Evolutionary conservation across 2,329 filamentous ascomycete genomes (phyloP), one percentile per base, ranked within the genome.

Genomic region (Teratosphaeria destructans): DNA sequence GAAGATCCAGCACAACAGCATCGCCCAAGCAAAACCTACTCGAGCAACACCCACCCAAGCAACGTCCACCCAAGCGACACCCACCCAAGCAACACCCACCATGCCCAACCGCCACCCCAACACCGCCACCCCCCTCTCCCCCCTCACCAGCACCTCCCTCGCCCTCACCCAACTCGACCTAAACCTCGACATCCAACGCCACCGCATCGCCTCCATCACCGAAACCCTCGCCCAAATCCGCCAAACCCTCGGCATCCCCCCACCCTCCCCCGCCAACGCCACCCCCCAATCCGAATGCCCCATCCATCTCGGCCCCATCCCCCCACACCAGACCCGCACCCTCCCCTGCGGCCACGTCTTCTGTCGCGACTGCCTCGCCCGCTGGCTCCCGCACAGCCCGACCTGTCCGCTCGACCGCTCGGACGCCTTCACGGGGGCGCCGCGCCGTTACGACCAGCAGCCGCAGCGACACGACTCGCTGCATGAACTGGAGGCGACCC

Each of bases 261-360:
- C n/a, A 52, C 47, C 11, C 5, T 23, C 43, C 19, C 8, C n/a
- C 23, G 1, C 23, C 23, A 2, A 23, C 23, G 23, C 23, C 23
- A 23, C 23, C 23, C 23, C 23, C 16, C 43, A 19, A 47, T n/a
- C 23, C 5, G 43, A 49, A 23, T 60, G 58, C 26, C 26, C 47
- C 5, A 60, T 60, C 43, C 43, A 60, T 26, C 55, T 60, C 10
- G 58, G 43, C 26, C 27, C 27, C n/a, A 54, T 60, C 16, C 34
- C 32, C 10, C n/a, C 54, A 5, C 12, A 39, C 27, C 32, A 54
- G 12, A 55, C 47, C 16, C 37, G 57, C 11, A 49, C 55, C 34
- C 35, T 60, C 16, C 58, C 58, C 26, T 60, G 58, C 26, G 47
- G 58, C 58, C 58, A 60, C 29, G 55, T 57, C 3, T 60, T 57